Evolutionary conservation across 2,329 filamentous ascomycete species (phyloP).

Genomic region (Cladosporium sp.): DNA sequence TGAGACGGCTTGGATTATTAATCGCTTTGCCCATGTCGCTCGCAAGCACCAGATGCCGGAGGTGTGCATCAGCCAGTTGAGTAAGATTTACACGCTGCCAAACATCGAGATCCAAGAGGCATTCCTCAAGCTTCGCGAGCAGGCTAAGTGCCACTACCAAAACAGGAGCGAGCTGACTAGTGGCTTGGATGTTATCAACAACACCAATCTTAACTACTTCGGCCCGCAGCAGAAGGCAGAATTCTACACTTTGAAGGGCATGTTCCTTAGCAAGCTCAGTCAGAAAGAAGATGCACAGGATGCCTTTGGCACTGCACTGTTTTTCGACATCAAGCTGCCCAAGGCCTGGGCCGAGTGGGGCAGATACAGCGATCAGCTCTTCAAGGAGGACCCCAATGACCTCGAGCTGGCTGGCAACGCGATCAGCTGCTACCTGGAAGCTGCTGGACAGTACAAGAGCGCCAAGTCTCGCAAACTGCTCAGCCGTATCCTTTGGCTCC

Average conservation of each 20-base stretch:
- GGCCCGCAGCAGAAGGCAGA: slow-evolving; percentile 93
- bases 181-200: slow-evolving; percentile 97
- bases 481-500: slow-evolving; percentile 87
- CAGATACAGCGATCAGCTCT: slow-evolving; percentile 93
- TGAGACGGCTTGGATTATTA: slow-evolving; percentile 99
- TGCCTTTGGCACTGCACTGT: slow-evolving; percentile 89
- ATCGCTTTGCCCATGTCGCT: slow-evolving; percentile 94
- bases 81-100: slow-evolving; percentile 94
- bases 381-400: slow-evolving; percentile 83
- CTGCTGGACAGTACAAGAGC: slow-evolving; percentile 93
- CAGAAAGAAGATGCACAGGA: slow-evolving; percentile 89
- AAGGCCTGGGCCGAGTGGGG: slow-evolving; percentile 99
- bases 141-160: slow-evolving; percentile 98
- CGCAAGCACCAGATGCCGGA: slow-evolving; percentile 95
- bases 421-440: slow-evolving; percentile 92
- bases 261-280: slow-evolving; percentile 93
- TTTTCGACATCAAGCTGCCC: slow-evolving; percentile 89
- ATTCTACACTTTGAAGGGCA: slow-evolving; percentile 98
- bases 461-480: slow-evolving; percentile 93
- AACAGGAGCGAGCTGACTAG: slow-evolving; percentile 87
- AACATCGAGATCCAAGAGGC: slow-evolving; percentile 99
- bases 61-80: slow-evolving; percentile 94
- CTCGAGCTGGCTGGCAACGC: slow-evolving; percentile 83
- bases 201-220: slow-evolving; percentile 98
- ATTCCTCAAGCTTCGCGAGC: slow-evolving; percentile 95